Percentiles rank a stretch among this genome's conserved stretches.
Evolutionary conservation across 192 early-diverging fungal species (phyloP).

Genomic region (Coemansia umbellata): DNA sequence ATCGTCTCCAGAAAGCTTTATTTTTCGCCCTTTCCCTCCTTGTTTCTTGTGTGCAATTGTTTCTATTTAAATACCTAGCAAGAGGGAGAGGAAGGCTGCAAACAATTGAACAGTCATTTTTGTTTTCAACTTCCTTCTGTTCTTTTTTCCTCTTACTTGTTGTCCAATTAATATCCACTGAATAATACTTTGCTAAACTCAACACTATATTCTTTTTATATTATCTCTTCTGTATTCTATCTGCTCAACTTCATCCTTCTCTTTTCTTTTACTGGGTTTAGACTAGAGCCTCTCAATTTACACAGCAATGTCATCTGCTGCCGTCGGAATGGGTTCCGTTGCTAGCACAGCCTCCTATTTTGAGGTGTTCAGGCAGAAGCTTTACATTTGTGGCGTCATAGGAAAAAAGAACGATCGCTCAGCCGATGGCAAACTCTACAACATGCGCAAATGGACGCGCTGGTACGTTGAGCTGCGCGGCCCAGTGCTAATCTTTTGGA

Average conservation of each 20-base stretch:
- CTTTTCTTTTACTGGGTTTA: background rate
- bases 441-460: constrained; percentile 63
- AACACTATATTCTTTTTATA: background rate
- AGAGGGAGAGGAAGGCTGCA: background rate
- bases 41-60: too few relatives aligned
- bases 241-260: background rate
- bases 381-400: constrained; percentile 69
- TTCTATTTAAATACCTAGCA: background rate
- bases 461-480: constrained; percentile 74
- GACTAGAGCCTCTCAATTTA: background rate
- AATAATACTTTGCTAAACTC: too few relatives aligned
- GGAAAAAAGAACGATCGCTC: constrained; percentile 64
- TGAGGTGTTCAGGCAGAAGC: constrained; percentile 65
- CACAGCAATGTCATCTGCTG: constrained; percentile 18
- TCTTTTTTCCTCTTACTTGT: background rate
- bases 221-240: constrained; percentile 8
- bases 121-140: background rate
- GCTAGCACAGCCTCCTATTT: constrained; percentile 46
- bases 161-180: background rate
- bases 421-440: constrained; percentile 58
- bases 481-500: constrained; percentile 63
- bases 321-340: constrained; percentile 32
- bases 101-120: too few relatives aligned
- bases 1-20: background rate
- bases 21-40: background rate